Conservation (phyloP, 495 filamentous ascomycete species). For the Hyaloscypha variabilis region DNA sequence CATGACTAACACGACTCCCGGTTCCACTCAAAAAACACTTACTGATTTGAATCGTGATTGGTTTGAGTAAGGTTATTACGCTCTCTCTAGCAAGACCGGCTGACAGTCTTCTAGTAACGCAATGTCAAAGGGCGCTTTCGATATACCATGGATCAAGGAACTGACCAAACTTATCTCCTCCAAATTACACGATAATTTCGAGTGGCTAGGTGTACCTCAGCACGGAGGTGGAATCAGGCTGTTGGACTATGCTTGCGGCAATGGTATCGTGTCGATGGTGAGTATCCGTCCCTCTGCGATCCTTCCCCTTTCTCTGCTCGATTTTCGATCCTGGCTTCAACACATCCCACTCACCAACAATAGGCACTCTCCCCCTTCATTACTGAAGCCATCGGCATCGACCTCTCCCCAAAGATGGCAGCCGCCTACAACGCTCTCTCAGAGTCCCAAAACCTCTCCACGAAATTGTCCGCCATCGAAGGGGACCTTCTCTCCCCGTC, state of each 20-base stretch:
- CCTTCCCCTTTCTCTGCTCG: neutral
- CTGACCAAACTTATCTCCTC: neutral
- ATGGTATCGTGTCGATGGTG: constrained; percentile 6
- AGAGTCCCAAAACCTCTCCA: neutral
- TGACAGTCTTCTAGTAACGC: neutral
- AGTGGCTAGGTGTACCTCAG: constrained; percentile 3
- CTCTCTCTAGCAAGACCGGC: too few relatives aligned
- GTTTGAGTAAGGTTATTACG: constrained; percentile 8
- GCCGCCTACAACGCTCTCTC: constrained; percentile 3
- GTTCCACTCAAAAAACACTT: neutral
- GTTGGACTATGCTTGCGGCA: constrained; percentile 20
- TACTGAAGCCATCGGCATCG: neutral
- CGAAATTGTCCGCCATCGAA: constrained; percentile 11
- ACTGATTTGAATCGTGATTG: constrained; percentile 1
- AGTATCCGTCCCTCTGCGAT: too few relatives aligned
- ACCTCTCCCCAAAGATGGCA: constrained; percentile 18
- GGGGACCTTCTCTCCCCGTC: constrained; percentile 9
- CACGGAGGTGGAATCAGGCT: neutral
- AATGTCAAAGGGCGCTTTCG: neutral
- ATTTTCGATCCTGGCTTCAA: neutral
- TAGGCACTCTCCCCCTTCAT: constrained; percentile 13
- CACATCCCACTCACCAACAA: neutral
- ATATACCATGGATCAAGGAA: neutral
- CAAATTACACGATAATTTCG: neutral
- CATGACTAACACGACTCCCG: too few relatives aligned